Evolutionary conservation across 2,329 filamentous ascomycete genomes (phyloP), one percentile per base, ranked within the genome.

Genomic region (Aspergillus sp.): DNA sequence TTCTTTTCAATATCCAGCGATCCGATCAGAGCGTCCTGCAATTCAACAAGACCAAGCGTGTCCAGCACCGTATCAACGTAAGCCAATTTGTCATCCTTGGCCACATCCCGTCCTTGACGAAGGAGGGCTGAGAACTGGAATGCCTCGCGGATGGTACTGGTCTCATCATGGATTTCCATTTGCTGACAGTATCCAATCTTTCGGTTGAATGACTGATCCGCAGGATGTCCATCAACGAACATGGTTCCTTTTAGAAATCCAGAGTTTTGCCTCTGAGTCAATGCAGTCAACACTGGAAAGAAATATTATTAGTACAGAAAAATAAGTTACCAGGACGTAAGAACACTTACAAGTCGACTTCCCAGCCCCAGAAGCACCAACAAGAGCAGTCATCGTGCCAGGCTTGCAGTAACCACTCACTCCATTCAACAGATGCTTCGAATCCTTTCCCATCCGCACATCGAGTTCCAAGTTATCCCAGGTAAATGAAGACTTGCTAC

Each of bases 401-500:
- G 86, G 86, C 58, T 86, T 86, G 5, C 80, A 85, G 54, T 86
- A 89, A 0, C 86, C 86, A 48, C 74, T 80, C 43, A 89, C 79
- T 2, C 81, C 74, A 58, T 85, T 79, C 41, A 86, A 67, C 1
- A 85, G 68, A 55, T 76, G 73, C 19, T 76, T 73, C 45, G 77
- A 63, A 39, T 72, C 72, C 35, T 78, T 79, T 19, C 78, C 70
- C 49, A 81, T 79, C 0, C 81, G 79, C 0, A 89, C 82, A 1
- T 76, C 81, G 55, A 87, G 87, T 29, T 81, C 73, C 12, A 86
- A 68, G 48, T 85, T 71, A 34, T 74, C 70, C 80, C 81, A 86
- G 0, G 82, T 85, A 58, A 86, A 86, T 28, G 82, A 73, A 8
- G 75, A 77, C 30, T 80, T 73, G 41, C 75, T 79, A 40, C 73